Base-by-base conservation (phyloP, 495 filamentous ascomycete species). In the Pseudomonodictys pantanalensis region DNA sequence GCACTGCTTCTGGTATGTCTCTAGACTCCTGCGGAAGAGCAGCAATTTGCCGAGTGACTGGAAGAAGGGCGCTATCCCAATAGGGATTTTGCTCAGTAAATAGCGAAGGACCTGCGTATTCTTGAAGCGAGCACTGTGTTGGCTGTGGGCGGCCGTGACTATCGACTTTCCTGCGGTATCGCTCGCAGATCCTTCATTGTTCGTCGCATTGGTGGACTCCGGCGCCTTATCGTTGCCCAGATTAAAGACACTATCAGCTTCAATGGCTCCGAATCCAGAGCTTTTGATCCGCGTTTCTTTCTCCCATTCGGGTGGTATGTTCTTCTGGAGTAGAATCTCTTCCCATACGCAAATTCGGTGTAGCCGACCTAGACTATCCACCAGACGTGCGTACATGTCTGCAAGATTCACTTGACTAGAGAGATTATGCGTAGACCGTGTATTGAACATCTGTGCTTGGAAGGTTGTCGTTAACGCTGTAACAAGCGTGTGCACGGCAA, bases 321-420 rank as follows among this genome's bases (percentile, higher is more conserved):
- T 78, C 64, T 84, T 83, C 66, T 86, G 80, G 20, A 97, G 73
- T 0, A 86, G 67, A 28, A 89, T 88, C 57, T 92, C 89, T 70
- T 98, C 95, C 78, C 86, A 86, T 22, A 93, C 78, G 56, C 90
- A 88, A 46, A 83, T 83, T 26, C 87, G 83, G 56, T 95, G 81
- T 26, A 98, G 76, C 25, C 82, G 80, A 8, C 90, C 91, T 15
- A 97, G 79, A 29, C 81, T 81, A 43, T 81, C 78, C 41, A 92
- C 78, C 18, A 96, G 74, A 22, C 75, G 70, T 33, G 77, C 74
- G 69, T 93, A 95, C 58, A 86, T 83, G 71, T 97, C 91, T 22
- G 85, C 85, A 39, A 95, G 77, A 62, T 91, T 92, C 58, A 93
- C 81, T 46, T 83, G 82, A 52, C 78, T 77, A 78, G 83, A 96